Evolutionary conservation across 768 basidiomycete genomes (phyloP), one percentile per base, ranked within the genome.

Genomic region (Pisolithus marmoratus): DNA sequence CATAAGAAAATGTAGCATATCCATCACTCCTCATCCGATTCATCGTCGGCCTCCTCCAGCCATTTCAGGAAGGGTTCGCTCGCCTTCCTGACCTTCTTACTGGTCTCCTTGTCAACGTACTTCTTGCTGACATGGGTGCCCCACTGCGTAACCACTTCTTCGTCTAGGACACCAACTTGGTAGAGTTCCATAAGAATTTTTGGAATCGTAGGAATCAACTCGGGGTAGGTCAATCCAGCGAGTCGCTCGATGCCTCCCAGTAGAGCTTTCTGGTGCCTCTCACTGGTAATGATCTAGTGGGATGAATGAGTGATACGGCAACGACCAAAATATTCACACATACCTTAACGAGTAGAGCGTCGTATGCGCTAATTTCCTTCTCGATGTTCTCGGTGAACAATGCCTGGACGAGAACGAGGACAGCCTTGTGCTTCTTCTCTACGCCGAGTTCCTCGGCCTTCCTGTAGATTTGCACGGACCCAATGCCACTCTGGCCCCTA

Each of bases 61-160:
- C 92, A 95, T 83, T 94, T 93, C 64, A 98, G 73, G 77, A 98
- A 97, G 0, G 94, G 93, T 67, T 91, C 93, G 58, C 89, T 88
- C 12, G 93, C 93, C 76, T 94, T 95, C 60, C 94, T 79, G 48
- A 99, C 94, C 71, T 84, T 94, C 82, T 97, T 98, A 69, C 87
- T 90, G 43, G 82, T 87, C 24, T 97, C 94, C 71, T 88, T 93
- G 70, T 95, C 90, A 42, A 94, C 90, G 64, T 92, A 95, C 74
- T 97, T 96, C 78, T 89, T 95, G 72, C 87, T 90, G 65, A 94
- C 91, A 60, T 95, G 94, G 4, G 91, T 95, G 8, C 94, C 94
- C 95, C 94, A 97, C 56, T 94, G 84, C 9, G 77, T 83, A 46
- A 94, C 75, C 6, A 95, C 78, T 23, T 91, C 92, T 67, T 99